Percentiles rank a stretch among this genome's conserved stretches.
These are phyloP conservation scores for Xerocomus minutiporus DNA, from an alignment of 1,284 basidiomycete species.

Conservation along the genomic window DNA sequence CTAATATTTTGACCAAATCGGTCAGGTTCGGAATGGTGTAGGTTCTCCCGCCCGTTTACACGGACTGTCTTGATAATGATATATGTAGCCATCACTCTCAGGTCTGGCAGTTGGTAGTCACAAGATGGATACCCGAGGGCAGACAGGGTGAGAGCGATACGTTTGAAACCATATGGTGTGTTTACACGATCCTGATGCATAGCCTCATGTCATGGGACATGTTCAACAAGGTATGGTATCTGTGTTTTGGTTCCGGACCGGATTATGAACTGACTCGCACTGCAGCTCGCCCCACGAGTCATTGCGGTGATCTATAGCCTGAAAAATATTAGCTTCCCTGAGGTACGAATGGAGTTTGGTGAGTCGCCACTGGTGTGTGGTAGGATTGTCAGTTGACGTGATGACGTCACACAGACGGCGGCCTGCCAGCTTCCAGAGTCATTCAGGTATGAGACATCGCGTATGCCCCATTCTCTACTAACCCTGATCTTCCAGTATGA, in stretches of 20 bases:
- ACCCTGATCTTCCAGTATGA: conserved; percentile 15
- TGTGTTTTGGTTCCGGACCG: neutral
- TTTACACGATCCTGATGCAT: neutral
- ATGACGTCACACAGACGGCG: conserved; percentile 11
- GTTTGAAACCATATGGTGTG: neutral
- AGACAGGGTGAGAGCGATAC: conserved; percentile 20
- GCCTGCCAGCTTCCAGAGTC: conserved; percentile 18
- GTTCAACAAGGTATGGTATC: conserved; percentile 23
- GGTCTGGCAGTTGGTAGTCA: conserved; percentile 10
- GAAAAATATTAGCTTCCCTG: conserved; percentile 13
- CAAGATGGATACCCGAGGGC: conserved; percentile 11
- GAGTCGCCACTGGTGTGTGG: neutral
- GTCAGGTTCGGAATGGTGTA: conserved; percentile 11
- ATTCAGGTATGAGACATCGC: conserved; percentile 15
- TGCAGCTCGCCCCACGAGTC: conserved; percentile 25
- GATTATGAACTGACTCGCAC: neutral
- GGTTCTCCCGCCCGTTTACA: conserved; percentile 3
- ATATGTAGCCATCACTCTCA: conserved; percentile 6
- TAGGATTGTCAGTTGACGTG: neutral
- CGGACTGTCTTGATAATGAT: neutral
- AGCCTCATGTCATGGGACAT: conserved; percentile 28
- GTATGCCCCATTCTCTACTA: neutral
- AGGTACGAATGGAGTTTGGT: conserved; percentile 15
- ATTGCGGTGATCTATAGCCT: conserved; percentile 16
- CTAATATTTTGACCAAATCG: neutral